Base-by-base conservation (phyloP, 768 basidiomycete genomes). In the Lyophyllum atratum region DNA sequence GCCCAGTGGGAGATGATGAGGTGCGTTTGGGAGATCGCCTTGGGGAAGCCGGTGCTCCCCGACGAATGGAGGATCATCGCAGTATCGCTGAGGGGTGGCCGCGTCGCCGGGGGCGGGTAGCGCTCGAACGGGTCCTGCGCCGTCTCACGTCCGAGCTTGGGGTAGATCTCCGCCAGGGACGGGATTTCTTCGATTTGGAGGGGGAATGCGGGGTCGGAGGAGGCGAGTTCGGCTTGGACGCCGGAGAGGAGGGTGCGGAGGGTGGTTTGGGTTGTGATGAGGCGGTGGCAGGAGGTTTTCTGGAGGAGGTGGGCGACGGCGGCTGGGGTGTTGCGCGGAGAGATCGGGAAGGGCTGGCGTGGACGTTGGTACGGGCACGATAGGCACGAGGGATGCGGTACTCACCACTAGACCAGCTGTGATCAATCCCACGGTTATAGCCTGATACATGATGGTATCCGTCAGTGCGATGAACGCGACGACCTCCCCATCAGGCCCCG, bases 1-100 rank as follows among this genome's bases (percentile, higher is more conserved):
- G 62, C 64, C 67, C 66, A 73, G 17, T 68, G 64, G 0, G 62
- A 33, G 5, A 56, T 50, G 4, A 54, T 61, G 2, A 51, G 28
- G 33, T 70, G 52, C 1, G 64, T 71, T 26, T 67, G 62, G 1
- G 66, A 58, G 34, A 77, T 71, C 1, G 74, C 61, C 48, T 73
- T 75, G 0, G 76, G 74, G 33, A 70, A 68, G 1, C 74, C 72
- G 0, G 75, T 74, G 47, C 76, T 76, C 4, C 75, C 75, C 0
- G 77, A 76, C 0, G 76, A 78, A 52, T 76, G 73, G 5, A 55
- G 53, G 45, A 73, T 76, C 8, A 68, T 31, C 49, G 66, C 43
- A 7, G 59, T 28, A 40, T 66, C 58, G 54, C 56, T 19, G 28
- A 26, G 22, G 2, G 47, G 43, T 1, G 62, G 62, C 26, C 53